These are phyloP conservation scores for Cladochytrium replicatum DNA, from an alignment of 192 early-diverging fungal species.

Conservation along the genomic window DNA sequence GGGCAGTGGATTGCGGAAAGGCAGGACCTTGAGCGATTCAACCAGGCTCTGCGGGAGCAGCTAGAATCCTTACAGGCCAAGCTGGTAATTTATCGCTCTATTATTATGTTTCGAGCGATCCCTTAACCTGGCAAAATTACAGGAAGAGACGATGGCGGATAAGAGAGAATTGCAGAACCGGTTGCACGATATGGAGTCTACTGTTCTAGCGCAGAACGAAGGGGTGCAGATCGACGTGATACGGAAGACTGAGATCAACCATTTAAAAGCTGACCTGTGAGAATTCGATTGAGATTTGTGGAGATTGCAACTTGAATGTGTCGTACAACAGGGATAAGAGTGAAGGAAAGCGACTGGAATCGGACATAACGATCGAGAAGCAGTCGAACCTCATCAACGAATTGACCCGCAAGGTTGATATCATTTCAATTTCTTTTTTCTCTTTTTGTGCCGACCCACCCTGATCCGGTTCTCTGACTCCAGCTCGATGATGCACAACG, in stretches of 20 bases:
- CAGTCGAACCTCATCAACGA: conserved; percentile 55
- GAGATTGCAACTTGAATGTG: conserved; percentile 1
- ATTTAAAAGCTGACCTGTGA: conserved; percentile 73
- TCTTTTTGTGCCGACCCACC: too few species aligned
- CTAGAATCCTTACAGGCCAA: conserved; percentile 12
- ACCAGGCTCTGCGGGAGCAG: conserved; percentile 12
- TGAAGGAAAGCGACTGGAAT: conserved; percentile 62
- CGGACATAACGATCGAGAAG: conserved; percentile 49
- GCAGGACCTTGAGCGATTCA: conserved; percentile 15
- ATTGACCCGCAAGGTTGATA: conserved; percentile 44
- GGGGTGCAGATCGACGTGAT: conserved; percentile 77
- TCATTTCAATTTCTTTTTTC: too few species aligned
- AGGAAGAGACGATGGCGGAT: conserved; percentile 67
- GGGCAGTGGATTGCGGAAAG: too few species aligned
- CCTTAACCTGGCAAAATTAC: too few species aligned
- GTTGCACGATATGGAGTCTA: conserved; percentile 69
- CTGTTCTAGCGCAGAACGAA: conserved; percentile 58
- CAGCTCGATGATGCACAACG: conserved; percentile 39
- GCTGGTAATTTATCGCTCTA: conserved; percentile 20
- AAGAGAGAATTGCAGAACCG: conserved; percentile 61
- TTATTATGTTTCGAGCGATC: too few species aligned
- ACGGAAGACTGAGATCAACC: conserved; percentile 75
- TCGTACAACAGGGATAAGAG: conserved; percentile 60
- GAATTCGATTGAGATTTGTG: conserved; percentile 10
- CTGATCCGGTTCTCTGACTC: too few species aligned